phyloP scores from a whole-genome alignment of 257 asterid species.

The Solanum tarijense region DNA sequence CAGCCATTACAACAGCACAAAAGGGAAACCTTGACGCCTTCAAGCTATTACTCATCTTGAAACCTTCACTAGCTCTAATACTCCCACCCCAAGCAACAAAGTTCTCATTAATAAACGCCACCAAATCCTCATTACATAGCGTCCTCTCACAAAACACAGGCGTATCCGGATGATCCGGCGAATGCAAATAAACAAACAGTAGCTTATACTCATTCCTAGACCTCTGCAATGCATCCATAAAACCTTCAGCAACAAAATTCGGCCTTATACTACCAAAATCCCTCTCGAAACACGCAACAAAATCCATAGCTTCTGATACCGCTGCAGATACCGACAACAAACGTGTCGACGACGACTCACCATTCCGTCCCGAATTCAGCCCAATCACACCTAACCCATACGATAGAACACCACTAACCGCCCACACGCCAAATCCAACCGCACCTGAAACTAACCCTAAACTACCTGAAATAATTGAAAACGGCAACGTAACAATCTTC shows the following conservation, averaged over 20 bases:
- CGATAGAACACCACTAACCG: slow-evolving; percentile 71
- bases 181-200: slow-evolving; percentile 90
- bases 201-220: slow-evolving; percentile 77
- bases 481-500: slow-evolving; percentile 74
- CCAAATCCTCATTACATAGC: slow-evolving; percentile 57
- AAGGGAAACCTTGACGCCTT: slow-evolving; percentile 95
- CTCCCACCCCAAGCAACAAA: slow-evolving; percentile 97
- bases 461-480: slow-evolving; percentile 75
- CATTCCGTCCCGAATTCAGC: slow-evolving; percentile 21
- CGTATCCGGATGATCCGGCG: slow-evolving; percentile 91
- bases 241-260: slow-evolving; percentile 68
- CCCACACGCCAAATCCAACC: slow-evolving; percentile 83
- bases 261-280: slow-evolving; percentile 58
- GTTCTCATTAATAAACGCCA: slow-evolving; percentile 73
- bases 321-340: slow-evolving; percentile 55
- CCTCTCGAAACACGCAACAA: slow-evolving; percentile 57
- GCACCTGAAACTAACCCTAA: slow-evolving; percentile 75
- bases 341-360: slow-evolving; percentile 27
- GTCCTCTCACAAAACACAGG: slow-evolving; percentile 63
- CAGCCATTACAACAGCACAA: slow-evolving; percentile 94
- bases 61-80: slow-evolving; percentile 92
- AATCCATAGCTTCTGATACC: slow-evolving; percentile 59
- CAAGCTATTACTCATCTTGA: slow-evolving; percentile 96
- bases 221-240: slow-evolving; percentile 94
- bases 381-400: slow-evolving; percentile 71